phyloP scores from a whole-genome alignment of 1,284 basidiomycete genomes.

The Leucoagaricus sp. region DNA sequence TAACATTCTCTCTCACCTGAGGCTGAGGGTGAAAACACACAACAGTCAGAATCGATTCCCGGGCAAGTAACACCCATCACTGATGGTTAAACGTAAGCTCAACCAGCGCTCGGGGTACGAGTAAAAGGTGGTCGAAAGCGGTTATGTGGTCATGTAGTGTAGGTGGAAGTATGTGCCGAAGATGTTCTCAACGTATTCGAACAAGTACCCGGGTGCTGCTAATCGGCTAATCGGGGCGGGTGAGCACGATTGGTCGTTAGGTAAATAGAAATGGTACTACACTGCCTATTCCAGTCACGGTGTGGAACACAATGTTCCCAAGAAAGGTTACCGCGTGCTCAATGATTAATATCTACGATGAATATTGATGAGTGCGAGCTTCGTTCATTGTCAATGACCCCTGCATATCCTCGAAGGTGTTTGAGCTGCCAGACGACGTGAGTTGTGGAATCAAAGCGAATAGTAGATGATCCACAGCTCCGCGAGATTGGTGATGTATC shows the following conservation, averaged over 20 bases:
- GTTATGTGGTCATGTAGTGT: not conserved
- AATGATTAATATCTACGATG: not conserved
- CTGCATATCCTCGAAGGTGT: slow-evolving; percentile 5
- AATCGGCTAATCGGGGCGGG: not conserved
- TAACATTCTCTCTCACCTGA: no score
- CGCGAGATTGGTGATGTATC: no score
- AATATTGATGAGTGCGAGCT: not conserved
- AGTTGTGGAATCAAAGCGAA: not conserved
- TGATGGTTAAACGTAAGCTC: not conserved
- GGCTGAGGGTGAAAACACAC: no score
- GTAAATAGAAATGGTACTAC: not conserved
- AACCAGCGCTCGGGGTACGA: not conserved
- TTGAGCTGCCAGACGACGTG: slow-evolving; percentile 11
- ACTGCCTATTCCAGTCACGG: not conserved
- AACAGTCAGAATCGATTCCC: no score
- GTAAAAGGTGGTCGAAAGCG: not conserved
- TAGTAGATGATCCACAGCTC: not conserved
- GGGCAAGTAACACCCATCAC: no score
- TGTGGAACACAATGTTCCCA: not conserved
- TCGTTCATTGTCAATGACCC: not conserved
- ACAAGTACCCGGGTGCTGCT: not conserved
- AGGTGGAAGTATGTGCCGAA: not conserved
- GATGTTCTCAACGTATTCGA: not conserved
- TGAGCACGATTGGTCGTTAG: not conserved
- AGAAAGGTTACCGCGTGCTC: not conserved